phyloP scores from a whole-genome alignment of 2,329 filamentous ascomycete genomes.

The Cladorrhinum sp. region DNA sequence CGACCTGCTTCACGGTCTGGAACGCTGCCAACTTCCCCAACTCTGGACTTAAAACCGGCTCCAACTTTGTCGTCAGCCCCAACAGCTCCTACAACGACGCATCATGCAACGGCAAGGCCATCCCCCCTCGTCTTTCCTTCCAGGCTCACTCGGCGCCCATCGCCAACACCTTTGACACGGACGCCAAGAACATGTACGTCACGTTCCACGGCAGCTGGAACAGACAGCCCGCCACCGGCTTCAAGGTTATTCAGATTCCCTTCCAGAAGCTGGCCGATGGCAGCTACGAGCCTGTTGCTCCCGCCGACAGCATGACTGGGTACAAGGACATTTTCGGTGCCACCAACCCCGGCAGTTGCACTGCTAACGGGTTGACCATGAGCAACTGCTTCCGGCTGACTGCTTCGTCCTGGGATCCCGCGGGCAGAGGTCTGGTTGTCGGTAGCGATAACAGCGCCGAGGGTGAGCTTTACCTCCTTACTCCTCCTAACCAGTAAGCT shows the following conservation, averaged over 20 bases:
- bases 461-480: conserved; percentile 34
- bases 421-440: conserved; percentile 35
- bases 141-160: conserved; percentile 34
- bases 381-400: conserved; percentile 38
- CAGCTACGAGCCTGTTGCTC: conserved; percentile 31
- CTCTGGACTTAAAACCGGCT: conserved; percentile 32
- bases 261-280: conserved; percentile 31
- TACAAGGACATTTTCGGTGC: conserved; percentile 32
- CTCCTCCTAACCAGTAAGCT: not conserved
- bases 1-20: conserved; percentile 40
- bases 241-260: conserved; percentile 32
- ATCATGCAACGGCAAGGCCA: conserved; percentile 33
- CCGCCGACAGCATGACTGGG: conserved; percentile 30
- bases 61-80: conserved; percentile 38
- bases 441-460: conserved; percentile 37
- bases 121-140: conserved; percentile 38
- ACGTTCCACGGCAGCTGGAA: conserved; percentile 34
- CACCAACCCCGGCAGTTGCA: conserved; percentile 29
- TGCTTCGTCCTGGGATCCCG: conserved; percentile 34
- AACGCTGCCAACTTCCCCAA: conserved; percentile 28
- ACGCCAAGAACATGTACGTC: conserved; percentile 34
- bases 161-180: conserved; percentile 31
- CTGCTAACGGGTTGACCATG: conserved; percentile 34
- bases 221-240: conserved; percentile 31
- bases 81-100: conserved; percentile 37